Conservation (phyloP, 495 filamentous ascomycete species). For the Glutinoglossum americanum region DNA sequence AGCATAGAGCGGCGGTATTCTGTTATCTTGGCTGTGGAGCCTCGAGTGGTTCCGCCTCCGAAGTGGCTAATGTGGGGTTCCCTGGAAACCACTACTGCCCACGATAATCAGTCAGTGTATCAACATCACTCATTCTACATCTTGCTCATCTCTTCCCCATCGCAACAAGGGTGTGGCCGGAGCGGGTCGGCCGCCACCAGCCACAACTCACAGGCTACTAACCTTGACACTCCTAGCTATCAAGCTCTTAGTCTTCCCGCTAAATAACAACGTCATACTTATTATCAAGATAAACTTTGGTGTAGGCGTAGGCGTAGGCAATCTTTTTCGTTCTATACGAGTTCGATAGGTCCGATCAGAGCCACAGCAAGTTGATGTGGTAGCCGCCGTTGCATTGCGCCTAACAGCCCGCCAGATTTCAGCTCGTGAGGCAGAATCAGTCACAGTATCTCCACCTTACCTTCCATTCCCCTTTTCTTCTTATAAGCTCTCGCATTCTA, state of each 20-base stretch:
- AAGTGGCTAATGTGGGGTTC: not conserved
- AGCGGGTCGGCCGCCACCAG: no score
- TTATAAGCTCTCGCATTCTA: not conserved
- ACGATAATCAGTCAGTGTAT: not conserved
- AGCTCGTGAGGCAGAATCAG: not conserved
- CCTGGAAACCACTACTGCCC: not conserved
- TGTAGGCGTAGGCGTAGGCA: not conserved
- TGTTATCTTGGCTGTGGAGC: not conserved
- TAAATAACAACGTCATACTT: not conserved
- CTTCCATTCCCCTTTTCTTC: not conserved
- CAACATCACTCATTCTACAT: not conserved
- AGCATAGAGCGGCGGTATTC: no score
- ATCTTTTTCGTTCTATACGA: not conserved
- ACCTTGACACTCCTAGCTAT: not conserved
- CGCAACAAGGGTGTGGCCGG: no score
- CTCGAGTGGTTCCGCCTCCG: not conserved
- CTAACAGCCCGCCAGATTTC: not conserved
- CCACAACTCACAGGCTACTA: not conserved
- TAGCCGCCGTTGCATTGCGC: not conserved
- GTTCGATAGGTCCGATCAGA: not conserved
- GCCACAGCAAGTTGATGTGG: not conserved
- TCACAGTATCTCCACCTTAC: no score
- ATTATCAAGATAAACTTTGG: not conserved
- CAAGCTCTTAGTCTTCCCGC: not conserved
- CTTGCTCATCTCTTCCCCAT: not conserved